phyloP scores from a whole-genome alignment of 208 protist genomes.

The Leishmania braziliensis region DNA sequence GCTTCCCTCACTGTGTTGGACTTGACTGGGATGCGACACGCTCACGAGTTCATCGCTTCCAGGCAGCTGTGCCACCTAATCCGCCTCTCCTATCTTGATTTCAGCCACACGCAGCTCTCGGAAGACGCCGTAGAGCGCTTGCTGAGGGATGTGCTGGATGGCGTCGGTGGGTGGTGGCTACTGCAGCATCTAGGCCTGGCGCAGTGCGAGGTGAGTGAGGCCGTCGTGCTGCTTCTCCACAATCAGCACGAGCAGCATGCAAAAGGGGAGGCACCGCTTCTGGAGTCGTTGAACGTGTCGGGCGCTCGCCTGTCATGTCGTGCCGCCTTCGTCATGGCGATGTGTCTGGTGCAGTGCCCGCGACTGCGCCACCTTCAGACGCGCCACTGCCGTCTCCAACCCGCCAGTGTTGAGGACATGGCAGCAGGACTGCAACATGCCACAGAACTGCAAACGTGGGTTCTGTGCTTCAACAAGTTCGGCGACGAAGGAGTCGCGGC shows the following conservation, averaged over 20 bases:
- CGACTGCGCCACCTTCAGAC: conserved; percentile 46
- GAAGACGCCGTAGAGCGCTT: conserved; percentile 42
- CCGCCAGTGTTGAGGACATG: conserved; percentile 27
- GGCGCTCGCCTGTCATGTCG: conserved; percentile 52
- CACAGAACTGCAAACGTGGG: conserved; percentile 36
- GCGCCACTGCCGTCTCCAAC: conserved; percentile 61
- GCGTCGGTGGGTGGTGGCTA: conserved; percentile 59
- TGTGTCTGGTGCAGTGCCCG: conserved; percentile 46
- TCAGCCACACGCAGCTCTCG: conserved; percentile 49
- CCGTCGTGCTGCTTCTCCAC: conserved; percentile 34
- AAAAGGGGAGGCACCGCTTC: conserved; percentile 3
- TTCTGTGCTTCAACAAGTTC: conserved; percentile 63
- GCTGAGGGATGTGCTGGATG: conserved; percentile 32
- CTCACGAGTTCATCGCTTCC: conserved; percentile 23
- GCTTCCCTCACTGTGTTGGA: conserved; percentile 34
- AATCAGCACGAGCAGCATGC: conserved; percentile 17
- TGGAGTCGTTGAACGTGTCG: conserved; percentile 52
- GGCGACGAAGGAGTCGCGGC: conserved; percentile 47
- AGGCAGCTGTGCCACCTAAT: conserved; percentile 20
- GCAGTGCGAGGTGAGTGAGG: conserved; percentile 51
- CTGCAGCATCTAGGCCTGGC: conserved; percentile 56
- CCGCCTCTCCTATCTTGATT: conserved; percentile 39
- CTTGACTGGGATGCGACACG: conserved; percentile 43
- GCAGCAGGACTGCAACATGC: conserved; percentile 41
- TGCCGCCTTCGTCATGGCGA: conserved; percentile 48